These are phyloP conservation scores for Aschersonia sp. DNA, from an alignment of 2,329 filamentous ascomycete species.

Conservation along the genomic window DNA sequence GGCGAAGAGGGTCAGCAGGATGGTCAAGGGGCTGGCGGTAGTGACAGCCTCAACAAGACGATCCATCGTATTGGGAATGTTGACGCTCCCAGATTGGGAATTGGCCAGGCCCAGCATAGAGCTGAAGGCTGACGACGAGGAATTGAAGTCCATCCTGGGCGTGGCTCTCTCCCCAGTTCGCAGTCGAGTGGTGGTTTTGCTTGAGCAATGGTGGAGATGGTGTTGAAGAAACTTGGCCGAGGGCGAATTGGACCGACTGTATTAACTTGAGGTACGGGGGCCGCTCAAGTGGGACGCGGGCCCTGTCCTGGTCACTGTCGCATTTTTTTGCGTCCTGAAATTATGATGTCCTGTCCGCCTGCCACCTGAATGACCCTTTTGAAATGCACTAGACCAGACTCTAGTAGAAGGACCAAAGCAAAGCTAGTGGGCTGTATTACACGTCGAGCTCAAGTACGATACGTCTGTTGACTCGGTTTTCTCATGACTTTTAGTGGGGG, in stretches of 20 bases:
- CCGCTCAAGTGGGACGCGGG: neutral
- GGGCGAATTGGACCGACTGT: neutral
- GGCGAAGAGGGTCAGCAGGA: conserved; percentile 56
- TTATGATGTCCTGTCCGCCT: too few relatives aligned
- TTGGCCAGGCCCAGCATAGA: conserved; percentile 46
- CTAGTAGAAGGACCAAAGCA: too few relatives aligned
- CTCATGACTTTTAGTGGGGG: too few relatives aligned
- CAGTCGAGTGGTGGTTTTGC: neutral
- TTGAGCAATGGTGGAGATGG: neutral
- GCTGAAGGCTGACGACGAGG: conserved; percentile 52
- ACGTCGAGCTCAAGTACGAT: too few relatives aligned
- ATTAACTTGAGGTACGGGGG: neutral
- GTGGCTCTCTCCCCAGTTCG: neutral
- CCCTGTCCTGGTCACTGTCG: neutral
- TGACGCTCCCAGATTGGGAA: conserved; percentile 34
- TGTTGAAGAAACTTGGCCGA: neutral
- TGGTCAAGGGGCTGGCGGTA: conserved; percentile 44
- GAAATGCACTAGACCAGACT: too few relatives aligned
- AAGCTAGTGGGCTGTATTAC: too few relatives aligned
- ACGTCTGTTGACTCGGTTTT: too few relatives aligned
- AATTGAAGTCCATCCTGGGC: conserved; percentile 39
- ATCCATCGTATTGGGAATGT: conserved; percentile 40
- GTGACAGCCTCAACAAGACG: conserved; percentile 39
- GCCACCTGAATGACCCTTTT: too few relatives aligned
- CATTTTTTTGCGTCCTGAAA: too few relatives aligned